phyloP scores from a whole-genome alignment of 23 red algal species.

The Gracilariopsis chorda region DNA sequence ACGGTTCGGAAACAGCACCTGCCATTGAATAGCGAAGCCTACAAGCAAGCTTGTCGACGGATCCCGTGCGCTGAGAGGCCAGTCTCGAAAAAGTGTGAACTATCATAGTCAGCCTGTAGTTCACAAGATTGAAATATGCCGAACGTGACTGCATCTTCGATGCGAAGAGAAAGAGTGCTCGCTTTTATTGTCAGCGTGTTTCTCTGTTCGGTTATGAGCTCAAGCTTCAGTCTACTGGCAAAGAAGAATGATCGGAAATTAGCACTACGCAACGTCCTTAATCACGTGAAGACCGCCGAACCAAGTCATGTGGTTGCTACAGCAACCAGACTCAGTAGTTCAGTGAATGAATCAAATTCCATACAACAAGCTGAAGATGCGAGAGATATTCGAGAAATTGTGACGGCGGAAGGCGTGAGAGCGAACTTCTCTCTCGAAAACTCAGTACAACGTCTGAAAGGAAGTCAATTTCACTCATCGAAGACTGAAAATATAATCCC shows the following conservation, averaged over 20 bases:
- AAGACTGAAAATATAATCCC: conserved; percentile 2
- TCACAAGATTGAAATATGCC: no score
- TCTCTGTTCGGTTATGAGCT: conserved; percentile 37
- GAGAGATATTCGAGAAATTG: not conserved
- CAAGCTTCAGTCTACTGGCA: conserved; percentile 20
- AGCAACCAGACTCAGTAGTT: not conserved
- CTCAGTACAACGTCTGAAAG: not conserved
- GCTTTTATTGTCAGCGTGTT: conserved; percentile 19
- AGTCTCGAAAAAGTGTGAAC: no score
- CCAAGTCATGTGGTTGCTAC: not conserved
- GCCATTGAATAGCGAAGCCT: no score
- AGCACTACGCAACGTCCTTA: not conserved
- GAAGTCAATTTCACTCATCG: not conserved
- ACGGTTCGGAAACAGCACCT: no score
- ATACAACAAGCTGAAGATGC: not conserved
- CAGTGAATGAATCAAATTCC: not conserved
- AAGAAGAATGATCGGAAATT: conserved; percentile 15
- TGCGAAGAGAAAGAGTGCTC: conserved; percentile 26
- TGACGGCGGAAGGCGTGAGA: not conserved
- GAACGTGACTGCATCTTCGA: no score
- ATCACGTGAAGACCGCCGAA: not conserved
- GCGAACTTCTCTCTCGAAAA: not conserved
- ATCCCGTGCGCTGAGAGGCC: no score
- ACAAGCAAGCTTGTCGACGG: no score
- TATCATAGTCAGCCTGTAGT: no score